Evolutionary conservation across 2,329 filamentous ascomycete genomes (phyloP).

Genomic region (Alternaria metachromatica): DNA sequence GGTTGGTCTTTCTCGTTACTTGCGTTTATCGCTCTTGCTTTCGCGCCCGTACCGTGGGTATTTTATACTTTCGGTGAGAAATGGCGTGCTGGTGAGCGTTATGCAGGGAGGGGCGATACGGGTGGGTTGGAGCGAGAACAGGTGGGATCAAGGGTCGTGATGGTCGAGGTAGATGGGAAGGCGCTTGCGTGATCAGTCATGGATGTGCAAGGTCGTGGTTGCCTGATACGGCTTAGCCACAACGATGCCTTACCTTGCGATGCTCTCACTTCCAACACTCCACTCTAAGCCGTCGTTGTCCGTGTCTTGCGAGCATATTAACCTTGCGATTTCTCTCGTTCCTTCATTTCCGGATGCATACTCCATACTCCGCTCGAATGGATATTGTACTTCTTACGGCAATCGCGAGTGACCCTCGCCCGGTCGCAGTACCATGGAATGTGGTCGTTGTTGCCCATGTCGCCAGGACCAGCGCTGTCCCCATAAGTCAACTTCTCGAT

Average conservation of each 20-base stretch:
- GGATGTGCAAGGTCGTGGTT: not conserved
- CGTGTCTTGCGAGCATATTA: not conserved
- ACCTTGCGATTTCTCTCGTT: not conserved
- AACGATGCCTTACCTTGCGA: not conserved
- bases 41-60: slow-evolving; percentile 51
- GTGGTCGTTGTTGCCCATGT: not conserved
- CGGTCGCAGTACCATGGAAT: not conserved
- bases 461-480: not conserved
- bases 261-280: not conserved
- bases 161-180: not conserved
- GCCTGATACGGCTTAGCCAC: not conserved
- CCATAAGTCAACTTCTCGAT: not conserved
- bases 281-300: not conserved
- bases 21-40: slow-evolving; percentile 56
- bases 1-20: slow-evolving; percentile 65
- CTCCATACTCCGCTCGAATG: not conserved
- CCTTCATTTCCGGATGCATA: not conserved
- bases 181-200: not conserved
- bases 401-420: not conserved
- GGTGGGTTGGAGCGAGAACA: not conserved
- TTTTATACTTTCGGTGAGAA: slow-evolving; percentile 53
- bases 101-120: not conserved
- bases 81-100: not conserved
- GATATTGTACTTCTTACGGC: not conserved
- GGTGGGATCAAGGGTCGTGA: not conserved